Conservation (phyloP, 148 eudicot species). For the Pouteria glomerata region DNA sequence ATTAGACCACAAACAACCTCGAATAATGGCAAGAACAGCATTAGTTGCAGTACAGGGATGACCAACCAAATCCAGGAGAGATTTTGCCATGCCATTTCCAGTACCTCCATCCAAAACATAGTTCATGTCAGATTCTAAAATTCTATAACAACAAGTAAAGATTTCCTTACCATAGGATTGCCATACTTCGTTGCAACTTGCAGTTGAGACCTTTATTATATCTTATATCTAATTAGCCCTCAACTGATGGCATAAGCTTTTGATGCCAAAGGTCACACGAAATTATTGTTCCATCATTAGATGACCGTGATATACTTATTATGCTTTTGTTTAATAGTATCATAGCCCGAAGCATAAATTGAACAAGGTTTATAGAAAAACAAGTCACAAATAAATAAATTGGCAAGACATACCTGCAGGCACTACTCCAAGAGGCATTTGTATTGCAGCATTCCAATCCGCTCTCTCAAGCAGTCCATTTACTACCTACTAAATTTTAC, state of each 20-base stretch:
- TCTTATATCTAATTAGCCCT: background rate
- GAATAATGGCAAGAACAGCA: slow-evolving; percentile 74
- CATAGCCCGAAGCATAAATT: background rate
- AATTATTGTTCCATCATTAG: background rate
- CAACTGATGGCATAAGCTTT: background rate
- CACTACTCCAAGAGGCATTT: slow-evolving; percentile 79
- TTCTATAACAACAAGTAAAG: background rate
- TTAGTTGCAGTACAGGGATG: slow-evolving; percentile 63
- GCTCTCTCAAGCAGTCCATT: slow-evolving; percentile 86
- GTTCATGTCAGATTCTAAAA: slow-evolving; percentile 1
- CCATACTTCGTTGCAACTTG: background rate
- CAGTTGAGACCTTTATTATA: background rate
- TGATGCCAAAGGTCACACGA: background rate
- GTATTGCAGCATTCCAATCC: slow-evolving; percentile 85
- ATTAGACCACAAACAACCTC: slow-evolving; percentile 36
- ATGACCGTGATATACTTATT: background rate
- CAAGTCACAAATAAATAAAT: background rate
- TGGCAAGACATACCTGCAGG: slow-evolving; percentile 68
- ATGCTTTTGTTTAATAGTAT: background rate
- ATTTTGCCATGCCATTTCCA: slow-evolving; percentile 83
- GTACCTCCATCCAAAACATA: slow-evolving; percentile 57
- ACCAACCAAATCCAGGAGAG: slow-evolving; percentile 84
- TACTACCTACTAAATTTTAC: slow-evolving; percentile 64
- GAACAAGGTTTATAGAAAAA: background rate
- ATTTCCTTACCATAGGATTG: background rate